Conservation (phyloP, 2,329 filamentous ascomycete genomes). For the Colletotrichum musicola region DNA sequence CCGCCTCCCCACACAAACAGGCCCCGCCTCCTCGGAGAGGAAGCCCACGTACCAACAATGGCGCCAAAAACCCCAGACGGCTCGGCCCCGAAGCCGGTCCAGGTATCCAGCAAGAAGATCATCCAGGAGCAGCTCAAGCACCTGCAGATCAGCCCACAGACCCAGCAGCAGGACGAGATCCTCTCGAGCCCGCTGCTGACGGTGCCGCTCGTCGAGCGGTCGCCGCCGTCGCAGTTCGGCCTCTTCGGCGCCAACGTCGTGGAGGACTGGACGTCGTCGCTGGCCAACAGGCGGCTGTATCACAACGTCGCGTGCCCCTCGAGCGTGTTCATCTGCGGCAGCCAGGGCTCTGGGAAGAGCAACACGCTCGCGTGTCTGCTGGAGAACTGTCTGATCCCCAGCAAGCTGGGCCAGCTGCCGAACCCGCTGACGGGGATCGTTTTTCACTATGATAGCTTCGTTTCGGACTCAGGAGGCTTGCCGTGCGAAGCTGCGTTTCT, state of each 20-base stretch:
- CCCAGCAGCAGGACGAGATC: conserved; percentile 23
- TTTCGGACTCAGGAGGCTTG: conserved; percentile 59
- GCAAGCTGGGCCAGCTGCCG: conserved; percentile 58
- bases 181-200: conserved; percentile 31
- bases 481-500: conserved; percentile 73
- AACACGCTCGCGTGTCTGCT: conserved; percentile 69
- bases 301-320: conserved; percentile 64
- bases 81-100: too few relatives aligned
- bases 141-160: neutral
- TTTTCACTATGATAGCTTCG: conserved; percentile 74
- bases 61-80: too few relatives aligned
- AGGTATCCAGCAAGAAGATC: neutral
- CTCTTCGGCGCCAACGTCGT: conserved; percentile 43
- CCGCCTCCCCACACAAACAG: too few relatives aligned
- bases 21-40: too few relatives aligned
- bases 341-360: conserved; percentile 74
- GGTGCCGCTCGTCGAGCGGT: neutral
- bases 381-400: conserved; percentile 68
- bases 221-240: conserved; percentile 17
- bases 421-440: conserved; percentile 70
- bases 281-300: conserved; percentile 49
- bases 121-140: neutral
- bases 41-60: too few relatives aligned
- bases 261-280: conserved; percentile 7
- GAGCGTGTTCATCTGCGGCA: conserved; percentile 74